A percentile compares a stretch with the other conserved stretches of the same genome.
Evolutionary conservation across 371 early-diverging fungal species (phyloP).

Genomic region (Globomyces sp.): DNA sequence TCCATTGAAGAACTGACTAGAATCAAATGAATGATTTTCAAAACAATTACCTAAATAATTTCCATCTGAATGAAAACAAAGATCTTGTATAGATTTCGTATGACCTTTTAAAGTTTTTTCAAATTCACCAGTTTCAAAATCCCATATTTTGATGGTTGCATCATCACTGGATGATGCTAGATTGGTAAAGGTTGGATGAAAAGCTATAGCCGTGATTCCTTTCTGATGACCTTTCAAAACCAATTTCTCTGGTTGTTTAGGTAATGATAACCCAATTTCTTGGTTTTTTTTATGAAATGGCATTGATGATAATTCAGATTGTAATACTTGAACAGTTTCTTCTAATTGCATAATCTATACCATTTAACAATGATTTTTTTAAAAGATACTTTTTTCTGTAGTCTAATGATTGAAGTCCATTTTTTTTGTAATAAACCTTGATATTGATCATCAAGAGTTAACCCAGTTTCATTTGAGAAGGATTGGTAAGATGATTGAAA

Average conservation of each 20-base stretch:
- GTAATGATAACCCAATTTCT: not conserved
- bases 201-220: conserved; percentile 55
- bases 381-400: conserved; percentile 78
- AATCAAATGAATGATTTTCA: not conserved
- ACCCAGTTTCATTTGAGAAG: conserved; percentile 70
- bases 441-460: conserved; percentile 77
- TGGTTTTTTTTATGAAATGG: conserved; percentile 3
- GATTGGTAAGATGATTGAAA: conserved; percentile 65
- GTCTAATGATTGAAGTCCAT: conserved; percentile 88
- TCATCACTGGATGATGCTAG: conserved; percentile 90
- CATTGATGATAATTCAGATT: not conserved
- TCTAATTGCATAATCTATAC: conserved; percentile 8
- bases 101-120: conserved; percentile 91
- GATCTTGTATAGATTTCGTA: conserved; percentile 85
- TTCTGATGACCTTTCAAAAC: conserved; percentile 59
- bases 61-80: conserved; percentile 81
- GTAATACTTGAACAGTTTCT: not conserved
- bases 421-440: conserved; percentile 89
- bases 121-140: conserved; percentile 85
- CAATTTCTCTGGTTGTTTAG: conserved; percentile 12
- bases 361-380: not conserved
- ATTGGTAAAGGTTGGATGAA: conserved; percentile 84
- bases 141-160: conserved; percentile 87
- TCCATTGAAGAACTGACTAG: conserved; percentile 80
- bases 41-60: conserved; percentile 50